A percentile compares a stretch with the other conserved stretches of the same genome.
Conservation (phyloP, 2,329 filamentous ascomycete species). For the Aureobasidium lini region DNA sequence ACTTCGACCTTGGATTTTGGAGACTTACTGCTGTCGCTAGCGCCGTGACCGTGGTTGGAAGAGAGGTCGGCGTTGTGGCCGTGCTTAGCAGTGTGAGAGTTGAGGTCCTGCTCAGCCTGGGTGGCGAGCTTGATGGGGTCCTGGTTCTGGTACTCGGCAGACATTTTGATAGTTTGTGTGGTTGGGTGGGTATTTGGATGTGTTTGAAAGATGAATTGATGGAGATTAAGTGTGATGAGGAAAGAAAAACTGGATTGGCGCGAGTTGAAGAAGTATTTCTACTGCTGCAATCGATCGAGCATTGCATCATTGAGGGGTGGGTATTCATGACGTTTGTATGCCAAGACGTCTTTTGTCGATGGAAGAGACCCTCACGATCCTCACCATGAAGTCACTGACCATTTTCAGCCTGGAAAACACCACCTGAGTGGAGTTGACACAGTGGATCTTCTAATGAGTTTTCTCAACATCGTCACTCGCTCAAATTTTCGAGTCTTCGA, state of each 20-base stretch:
- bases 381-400: neutral
- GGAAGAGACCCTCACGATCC: neutral
- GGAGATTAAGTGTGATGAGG: slow-evolving; percentile 12
- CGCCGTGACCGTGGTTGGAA: slow-evolving; percentile 17
- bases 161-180: slow-evolving; percentile 28
- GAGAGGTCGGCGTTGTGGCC: slow-evolving; percentile 24
- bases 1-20: neutral
- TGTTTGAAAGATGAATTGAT: slow-evolving; percentile 8
- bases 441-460: neutral
- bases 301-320: neutral
- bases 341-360: neutral
- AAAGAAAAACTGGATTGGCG: neutral
- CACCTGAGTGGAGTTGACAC: neutral
- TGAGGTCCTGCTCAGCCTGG: slow-evolving; percentile 43
- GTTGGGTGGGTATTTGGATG: slow-evolving; percentile 11
- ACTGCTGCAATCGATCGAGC: slow-evolving; percentile 10
- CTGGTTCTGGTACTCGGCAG: slow-evolving; percentile 33
- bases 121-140: slow-evolving; percentile 38
- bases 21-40: slow-evolving; percentile 33
- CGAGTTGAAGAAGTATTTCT: slow-evolving; percentile 10
- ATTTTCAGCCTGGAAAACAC: neutral
- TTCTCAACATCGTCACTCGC: neutral
- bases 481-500: neutral
- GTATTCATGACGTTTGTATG: neutral
- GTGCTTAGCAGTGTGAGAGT: slow-evolving; percentile 34